phyloP scores from a whole-genome alignment of 768 basidiomycete species.

The Auricularia sp. region DNA sequence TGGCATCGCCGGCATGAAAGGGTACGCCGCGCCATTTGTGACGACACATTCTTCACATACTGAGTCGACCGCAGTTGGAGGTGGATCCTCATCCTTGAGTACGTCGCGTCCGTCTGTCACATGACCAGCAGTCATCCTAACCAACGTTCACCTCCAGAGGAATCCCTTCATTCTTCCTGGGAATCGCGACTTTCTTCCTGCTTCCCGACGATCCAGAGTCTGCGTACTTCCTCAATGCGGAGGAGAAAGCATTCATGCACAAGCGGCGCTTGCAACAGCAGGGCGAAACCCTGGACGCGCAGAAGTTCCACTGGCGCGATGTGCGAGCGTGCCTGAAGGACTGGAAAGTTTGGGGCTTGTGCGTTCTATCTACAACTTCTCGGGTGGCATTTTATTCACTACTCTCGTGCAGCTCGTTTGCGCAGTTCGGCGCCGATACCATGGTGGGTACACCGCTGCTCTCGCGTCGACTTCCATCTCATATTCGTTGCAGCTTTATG shows the following conservation, averaged over 20 bases:
- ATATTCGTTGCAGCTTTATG: no score
- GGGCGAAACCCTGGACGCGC: conserved; percentile 5
- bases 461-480: background rate
- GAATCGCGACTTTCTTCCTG: conserved; percentile 4
- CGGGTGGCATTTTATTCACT: background rate
- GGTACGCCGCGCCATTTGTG: background rate
- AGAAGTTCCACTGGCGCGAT: conserved; percentile 8
- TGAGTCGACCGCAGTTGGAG: conserved; percentile 2
- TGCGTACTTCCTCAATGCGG: conserved; percentile 2
- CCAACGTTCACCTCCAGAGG: background rate
- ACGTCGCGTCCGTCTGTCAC: background rate
- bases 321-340: background rate
- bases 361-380: background rate
- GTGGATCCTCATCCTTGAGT: conserved; percentile 8
- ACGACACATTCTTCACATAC: background rate
- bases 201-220: conserved; percentile 6
- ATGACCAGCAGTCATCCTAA: background rate
- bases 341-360: conserved; percentile 4
- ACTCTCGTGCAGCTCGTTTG: background rate
- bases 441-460: background rate
- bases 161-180: conserved; percentile 2
- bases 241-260: conserved; percentile 1
- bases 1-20: conserved; percentile 4
- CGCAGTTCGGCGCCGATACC: conserved; percentile 7
- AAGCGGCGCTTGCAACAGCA: background rate